Base-by-base conservation (phyloP, 495 filamentous ascomycete genomes). In the Opeltia flavorubescens region DNA sequence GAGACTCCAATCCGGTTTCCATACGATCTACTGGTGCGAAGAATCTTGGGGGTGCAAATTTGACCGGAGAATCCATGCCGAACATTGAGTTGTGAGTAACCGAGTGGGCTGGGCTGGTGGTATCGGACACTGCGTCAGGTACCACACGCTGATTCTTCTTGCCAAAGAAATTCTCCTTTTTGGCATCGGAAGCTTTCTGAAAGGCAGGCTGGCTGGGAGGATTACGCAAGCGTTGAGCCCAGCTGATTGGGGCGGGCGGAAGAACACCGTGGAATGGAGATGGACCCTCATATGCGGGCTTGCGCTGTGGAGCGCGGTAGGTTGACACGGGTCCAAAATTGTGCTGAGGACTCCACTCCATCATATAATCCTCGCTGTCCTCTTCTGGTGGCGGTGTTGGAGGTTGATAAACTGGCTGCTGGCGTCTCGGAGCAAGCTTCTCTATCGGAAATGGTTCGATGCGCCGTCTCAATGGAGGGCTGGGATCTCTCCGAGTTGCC, bases 331-430 rank as follows among this genome's bases (percentile, higher is more conserved):
- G 44, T 7, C 23, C 29, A 38, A 33, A 34, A 7, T 38, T 29
- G 59, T 43, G 72, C 9, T 79, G 78, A 2, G 86, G 86, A 18
- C 80, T 76, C 86, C 86, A 94, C 50, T 94, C 86, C 86, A 94
- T 94, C 11, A 38, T 36, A 43, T 67, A 63, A 33, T 79, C 66
- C 8, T 59, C 61, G 51, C 75, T 70, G 45, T 73, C 66, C 5
- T 48, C 52, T 49, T 66, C 64, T 30, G 59, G 57, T 38, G 55
- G 63, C 36, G 64, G 65, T 5, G 62, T 65, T 34, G 63, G 62
- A 34, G 55, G 61, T 48, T 66, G 56, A 40, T 55, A 53, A 20
- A 56, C 47, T 29, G 64, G 44, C 45, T 53, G 46, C 44, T 59
- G 49, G 21, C 45, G 55, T 29, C 55, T 55, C 46, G 59, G 52